Evolutionary conservation across 1,284 basidiomycete genomes (phyloP), one percentile per base, ranked within the genome.

Genomic region (Leucoagaricus sp.): DNA sequence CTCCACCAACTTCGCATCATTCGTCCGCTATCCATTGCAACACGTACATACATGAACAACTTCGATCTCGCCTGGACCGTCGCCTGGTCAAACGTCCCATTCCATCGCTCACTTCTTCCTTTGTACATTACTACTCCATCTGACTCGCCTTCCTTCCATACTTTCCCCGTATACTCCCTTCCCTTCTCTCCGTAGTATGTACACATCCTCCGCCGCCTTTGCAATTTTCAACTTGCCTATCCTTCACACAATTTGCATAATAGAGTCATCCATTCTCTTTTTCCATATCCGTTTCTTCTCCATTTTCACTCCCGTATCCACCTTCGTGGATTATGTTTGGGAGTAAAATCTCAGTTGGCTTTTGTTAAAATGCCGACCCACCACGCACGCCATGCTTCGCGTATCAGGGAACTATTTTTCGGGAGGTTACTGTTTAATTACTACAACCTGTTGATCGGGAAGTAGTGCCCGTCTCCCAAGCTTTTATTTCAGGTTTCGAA

Each of bases 1-100:
- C 38, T 60, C n/a, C 44, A 28, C 28, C 54, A 59, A 40, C 58
- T 55, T 53, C 65, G 55, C 59, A 64, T 49, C 58, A 60, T 63
- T 38, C 36, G 36, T n/a, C 36, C 4, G n/a, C n/a, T n/a, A n/a
- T n/a, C n/a, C n/a, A n/a, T n/a, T n/a, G n/a, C n/a, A 5, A 38
- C 36, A 38, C 36, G 36, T n/a, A 38, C 13, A 13, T n/a, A n/a
- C 36, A 8, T 5, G 12, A 10, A 15, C 17, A 5, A 9, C 13
- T 5, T 38, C 13, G 36, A 15, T n/a, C 4, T 38, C 13, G 17
- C 36, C 15, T n/a, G 36, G 36, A 5, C 8, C 15, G 28, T 31
- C 41, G 23, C 5, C 41, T 48, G 21, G 21, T 28, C 9, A 17
- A 46, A 15, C 26, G 4, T 8, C 29, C 10, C 25, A 46, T 25